Percentiles rank a stretch among this genome's conserved stretches.
phyloP scores from a whole-genome alignment of 2,329 filamentous ascomycete genomes.

The Scedosporium boydii region DNA sequence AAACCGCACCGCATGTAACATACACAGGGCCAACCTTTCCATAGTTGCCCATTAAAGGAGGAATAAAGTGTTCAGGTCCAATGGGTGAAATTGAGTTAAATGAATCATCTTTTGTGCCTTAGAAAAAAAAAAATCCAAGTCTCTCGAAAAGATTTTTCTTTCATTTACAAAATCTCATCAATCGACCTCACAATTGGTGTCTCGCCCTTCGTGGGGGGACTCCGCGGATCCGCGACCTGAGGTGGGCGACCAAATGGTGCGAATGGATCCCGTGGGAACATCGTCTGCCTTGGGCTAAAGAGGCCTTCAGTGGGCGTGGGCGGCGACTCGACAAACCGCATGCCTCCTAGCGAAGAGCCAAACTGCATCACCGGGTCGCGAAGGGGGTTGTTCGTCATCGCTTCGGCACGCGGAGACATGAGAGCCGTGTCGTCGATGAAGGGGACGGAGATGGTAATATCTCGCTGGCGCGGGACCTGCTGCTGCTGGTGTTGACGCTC shows the following conservation, averaged over 20 bases:
- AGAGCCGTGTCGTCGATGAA: slow-evolving; percentile 42
- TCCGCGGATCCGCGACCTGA: slow-evolving; percentile 56
- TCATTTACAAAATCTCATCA: slow-evolving; percentile 58
- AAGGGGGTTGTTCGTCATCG: slow-evolving; percentile 62
- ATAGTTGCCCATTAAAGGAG: too few relatives aligned
- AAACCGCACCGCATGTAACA: too few relatives aligned
- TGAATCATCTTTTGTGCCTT: too few relatives aligned
- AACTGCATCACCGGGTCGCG: slow-evolving; percentile 24
- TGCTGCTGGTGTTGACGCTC: not conserved
- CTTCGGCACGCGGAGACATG: slow-evolving; percentile 62
- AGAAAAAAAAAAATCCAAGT: too few relatives aligned
- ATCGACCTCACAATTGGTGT: slow-evolving; percentile 70
- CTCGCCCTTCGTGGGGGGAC: slow-evolving; percentile 64
- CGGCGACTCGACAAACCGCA: slow-evolving; percentile 43
- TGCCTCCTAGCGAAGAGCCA: slow-evolving; percentile 29
- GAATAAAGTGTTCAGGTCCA: too few relatives aligned
- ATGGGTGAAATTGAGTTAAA: too few relatives aligned
- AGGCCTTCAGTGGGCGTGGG: slow-evolving; percentile 41
- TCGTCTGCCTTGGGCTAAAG: slow-evolving; percentile 42
- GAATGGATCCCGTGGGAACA: slow-evolving; percentile 45
- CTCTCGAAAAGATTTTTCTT: too few relatives aligned
- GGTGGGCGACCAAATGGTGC: slow-evolving; percentile 40
- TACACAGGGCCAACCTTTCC: too few relatives aligned
- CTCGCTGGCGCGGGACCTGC: not conserved
- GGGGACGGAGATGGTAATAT: slow-evolving; percentile 8